Percentiles rank a stretch among this genome's conserved stretches.
Conservation (phyloP, 352 stramenopile species). For the Blastocystis hominis region DNA sequence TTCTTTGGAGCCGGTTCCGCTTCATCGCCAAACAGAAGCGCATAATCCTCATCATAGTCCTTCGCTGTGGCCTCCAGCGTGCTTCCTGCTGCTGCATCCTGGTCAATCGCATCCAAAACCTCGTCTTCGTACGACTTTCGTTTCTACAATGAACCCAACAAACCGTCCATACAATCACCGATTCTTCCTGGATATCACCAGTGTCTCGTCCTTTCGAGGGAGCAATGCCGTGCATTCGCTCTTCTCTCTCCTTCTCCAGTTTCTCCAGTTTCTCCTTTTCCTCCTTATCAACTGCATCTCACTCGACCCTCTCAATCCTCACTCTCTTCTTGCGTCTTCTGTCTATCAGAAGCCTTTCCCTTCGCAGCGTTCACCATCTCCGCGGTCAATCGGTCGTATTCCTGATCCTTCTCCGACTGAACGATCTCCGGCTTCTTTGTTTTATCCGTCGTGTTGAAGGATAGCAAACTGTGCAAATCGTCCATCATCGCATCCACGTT, state of each 20-base stretch:
- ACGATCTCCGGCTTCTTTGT: not conserved
- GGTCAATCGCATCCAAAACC: not conserved
- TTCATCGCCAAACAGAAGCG: constrained; percentile 2
- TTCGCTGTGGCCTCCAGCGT: not conserved
- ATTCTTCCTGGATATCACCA: constrained; percentile 33
- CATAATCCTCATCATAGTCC: constrained; percentile 25
- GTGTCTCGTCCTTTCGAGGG: not conserved
- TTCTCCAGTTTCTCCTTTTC: constrained; percentile 55
- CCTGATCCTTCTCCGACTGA: not conserved
- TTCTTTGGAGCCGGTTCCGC: not conserved
- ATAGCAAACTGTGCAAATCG: constrained; percentile 34
- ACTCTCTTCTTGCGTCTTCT: constrained; percentile 51
- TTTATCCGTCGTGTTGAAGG: constrained; percentile 23
- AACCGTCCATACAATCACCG: not conserved
- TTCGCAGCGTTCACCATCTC: not conserved
- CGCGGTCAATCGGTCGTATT: constrained; percentile 8
- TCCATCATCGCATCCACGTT: constrained; percentile 53
- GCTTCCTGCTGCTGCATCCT: not conserved
- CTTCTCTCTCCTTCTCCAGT: constrained; percentile 44
- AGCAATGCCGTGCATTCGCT: constrained; percentile 39
- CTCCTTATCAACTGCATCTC: constrained; percentile 31
- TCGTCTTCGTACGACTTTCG: not conserved
- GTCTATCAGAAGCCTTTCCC: constrained; percentile 33
- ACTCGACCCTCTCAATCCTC: not conserved
- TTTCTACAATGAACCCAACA: not conserved